A percentile compares a stretch with the other conserved stretches of the same genome.
phyloP scores from a whole-genome alignment of 805 yeast genomes.

The Candida andamanensis region DNA sequence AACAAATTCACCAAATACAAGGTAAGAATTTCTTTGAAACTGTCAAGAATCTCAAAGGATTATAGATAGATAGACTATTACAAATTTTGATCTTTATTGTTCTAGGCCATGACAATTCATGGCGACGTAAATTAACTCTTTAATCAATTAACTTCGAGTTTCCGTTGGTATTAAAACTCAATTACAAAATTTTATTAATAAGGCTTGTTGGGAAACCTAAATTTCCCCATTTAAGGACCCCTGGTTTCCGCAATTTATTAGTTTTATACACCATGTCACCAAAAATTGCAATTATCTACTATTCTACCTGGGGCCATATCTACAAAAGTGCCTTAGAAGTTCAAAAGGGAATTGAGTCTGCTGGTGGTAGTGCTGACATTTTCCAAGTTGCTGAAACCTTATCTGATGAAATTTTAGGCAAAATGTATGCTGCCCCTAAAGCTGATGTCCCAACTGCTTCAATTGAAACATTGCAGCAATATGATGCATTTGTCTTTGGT shows the following conservation, averaged over 20 bases:
- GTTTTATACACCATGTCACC: no score
- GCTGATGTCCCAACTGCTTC: slow-evolving; percentile 53
- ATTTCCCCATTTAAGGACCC: no score
- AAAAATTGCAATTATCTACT: slow-evolving; percentile 41
- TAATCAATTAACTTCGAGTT: no score
- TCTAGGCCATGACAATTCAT: no score
- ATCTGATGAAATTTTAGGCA: slow-evolving; percentile 12
- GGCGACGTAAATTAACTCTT: no score
- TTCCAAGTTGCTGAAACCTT: slow-evolving; percentile 63
- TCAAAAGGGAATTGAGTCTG: slow-evolving; percentile 61
- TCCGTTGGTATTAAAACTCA: no score
- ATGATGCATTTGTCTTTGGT: slow-evolving; percentile 76
- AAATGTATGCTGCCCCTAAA: slow-evolving; percentile 15
- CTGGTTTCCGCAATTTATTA: no score
- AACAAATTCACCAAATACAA: slow-evolving; percentile 58
- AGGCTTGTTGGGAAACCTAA: no score
- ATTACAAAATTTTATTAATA: no score
- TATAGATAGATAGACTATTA: background rate
- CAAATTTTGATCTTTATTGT: no score
- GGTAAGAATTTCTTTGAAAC: slow-evolving; percentile 52
- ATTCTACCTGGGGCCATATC: slow-evolving; percentile 78
- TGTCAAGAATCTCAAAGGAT: slow-evolving; percentile 9
- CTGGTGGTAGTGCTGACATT: slow-evolving; percentile 64
- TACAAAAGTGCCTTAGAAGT: slow-evolving; percentile 61
- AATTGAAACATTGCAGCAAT: slow-evolving; percentile 50